A percentile compares a stretch with the other conserved stretches of the same genome.
Conservation (phyloP, 1,139 yeast genomes). For the Debaryomycetaceae sp. region DNA sequence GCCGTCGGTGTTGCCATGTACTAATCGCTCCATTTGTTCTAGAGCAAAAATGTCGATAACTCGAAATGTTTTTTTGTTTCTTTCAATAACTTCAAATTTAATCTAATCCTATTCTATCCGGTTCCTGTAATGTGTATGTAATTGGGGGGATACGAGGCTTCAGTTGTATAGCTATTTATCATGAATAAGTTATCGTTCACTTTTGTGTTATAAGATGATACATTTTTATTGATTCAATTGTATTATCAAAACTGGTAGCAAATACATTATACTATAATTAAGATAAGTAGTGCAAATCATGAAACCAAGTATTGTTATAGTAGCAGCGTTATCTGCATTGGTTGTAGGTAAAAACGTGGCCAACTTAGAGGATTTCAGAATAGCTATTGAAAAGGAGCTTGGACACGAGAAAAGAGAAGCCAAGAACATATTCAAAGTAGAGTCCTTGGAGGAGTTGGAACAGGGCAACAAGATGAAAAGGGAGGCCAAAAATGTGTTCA, state of each 20-base stretch:
- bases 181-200: background rate
- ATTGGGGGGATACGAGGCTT: background rate
- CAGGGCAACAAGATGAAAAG: conserved; percentile 7
- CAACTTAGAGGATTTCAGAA: conserved; percentile 12
- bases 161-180: background rate
- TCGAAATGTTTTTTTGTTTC: background rate
- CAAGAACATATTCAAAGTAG: conserved; percentile 10
- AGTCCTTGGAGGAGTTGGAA: background rate
- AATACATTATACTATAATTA: too few species aligned
- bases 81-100: too few species aligned
- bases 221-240: too few species aligned
- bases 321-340: background rate
- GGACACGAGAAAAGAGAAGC: conserved; percentile 13
- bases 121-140: background rate
- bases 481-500: conserved; percentile 15
- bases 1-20: conserved; percentile 64
- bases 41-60: background rate
- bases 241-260: too few species aligned
- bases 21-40: conserved; percentile 23
- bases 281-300: too few species aligned
- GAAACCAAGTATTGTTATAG: background rate
- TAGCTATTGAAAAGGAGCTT: conserved; percentile 9
- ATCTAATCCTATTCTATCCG: background rate
- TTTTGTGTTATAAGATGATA: background rate
- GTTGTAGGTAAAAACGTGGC: conserved; percentile 15